A percentile compares a stretch with the other conserved stretches of the same genome.
phyloP scores from a whole-genome alignment of 2,329 filamentous ascomycete species.

The Trichoderma aggressivum region DNA sequence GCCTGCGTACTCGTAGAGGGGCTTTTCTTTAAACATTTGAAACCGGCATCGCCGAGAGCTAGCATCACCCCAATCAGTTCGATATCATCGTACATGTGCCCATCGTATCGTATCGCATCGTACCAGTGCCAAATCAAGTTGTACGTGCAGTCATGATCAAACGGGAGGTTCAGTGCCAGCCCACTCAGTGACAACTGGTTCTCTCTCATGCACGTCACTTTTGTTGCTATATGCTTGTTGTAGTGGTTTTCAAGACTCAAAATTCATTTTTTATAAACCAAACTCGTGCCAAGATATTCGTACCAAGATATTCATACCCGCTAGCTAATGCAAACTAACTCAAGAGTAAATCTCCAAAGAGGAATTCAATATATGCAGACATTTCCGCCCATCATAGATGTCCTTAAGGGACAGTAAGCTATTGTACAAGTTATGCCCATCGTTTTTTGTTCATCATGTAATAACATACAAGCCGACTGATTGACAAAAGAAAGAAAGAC shows the following conservation, averaged over 20 bases:
- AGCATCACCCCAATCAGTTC: not conserved
- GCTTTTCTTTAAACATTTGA: not conserved
- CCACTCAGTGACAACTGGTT: not conserved
- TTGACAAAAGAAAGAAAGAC: not conserved
- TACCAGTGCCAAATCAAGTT: not conserved
- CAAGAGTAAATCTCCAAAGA: not conserved
- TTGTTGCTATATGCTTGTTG: not conserved
- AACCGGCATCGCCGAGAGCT: constrained; percentile 13
- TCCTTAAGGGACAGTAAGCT: constrained; percentile 2
- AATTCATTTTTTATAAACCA: not conserved
- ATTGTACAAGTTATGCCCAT: constrained; percentile 14
- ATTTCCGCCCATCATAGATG: constrained; percentile 10
- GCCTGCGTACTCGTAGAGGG: not conserved
- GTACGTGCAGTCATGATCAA: not conserved
- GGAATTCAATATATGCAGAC: constrained; percentile 4
- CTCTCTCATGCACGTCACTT: not conserved
- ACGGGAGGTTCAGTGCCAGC: not conserved
- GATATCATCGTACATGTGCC: not conserved
- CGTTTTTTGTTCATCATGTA: constrained; percentile 5
- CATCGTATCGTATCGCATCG: not conserved
- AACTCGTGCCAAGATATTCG: not conserved
- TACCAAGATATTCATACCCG: constrained; percentile 8
- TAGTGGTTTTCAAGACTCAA: not conserved
- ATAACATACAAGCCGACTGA: constrained; percentile 1
- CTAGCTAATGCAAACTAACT: constrained; percentile 10